Base-by-base conservation (phyloP, 257 asterid genomes). In the Lantana camara region DNA sequence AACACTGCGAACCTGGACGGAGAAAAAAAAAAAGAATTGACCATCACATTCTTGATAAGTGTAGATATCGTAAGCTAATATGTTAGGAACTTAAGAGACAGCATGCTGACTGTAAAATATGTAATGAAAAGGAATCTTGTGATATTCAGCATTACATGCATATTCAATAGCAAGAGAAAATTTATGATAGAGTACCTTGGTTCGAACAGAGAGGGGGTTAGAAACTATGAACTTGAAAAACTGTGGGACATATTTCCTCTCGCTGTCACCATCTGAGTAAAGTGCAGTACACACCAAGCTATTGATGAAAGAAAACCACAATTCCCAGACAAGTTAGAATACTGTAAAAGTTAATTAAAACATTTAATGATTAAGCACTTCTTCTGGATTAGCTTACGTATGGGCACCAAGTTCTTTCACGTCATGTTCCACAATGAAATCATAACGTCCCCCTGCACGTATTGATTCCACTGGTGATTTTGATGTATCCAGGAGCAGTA, bases 361-460 rank as follows among this genome's bases (percentile, higher is more conserved):
- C 1, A 27, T 3, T 35, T 20, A 30, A 9, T 12, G 8, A 6
- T 47, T 19, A 58, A 63, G 30, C 41, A 35, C 34, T 29, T 61
- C 40, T 47, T 38, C 15, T 15, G 68, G 56, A 71, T 35, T 63
- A 72, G 69, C 97, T 68, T 80, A 93, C 99, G 99, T 93, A 72
- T 93, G 99, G 19, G 99, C 95, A 37, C 99, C 99, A 54, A 93
- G 95, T 80, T 93, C 99, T 69, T 93, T 93, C 79, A 93, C 99
- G 38, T 94, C 99, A 79, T 94, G 97, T 64, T 94, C 99, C 75
- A 94, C 99, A 50, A 90, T 94, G 83, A 94, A 94, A 86, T 94
- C 97, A 74, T 90, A 94, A 42, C 95, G 96, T 34, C 99, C 99
- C 66, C 95, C 91, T 54, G 96, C 95, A 72, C 99, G 90, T 67